Percentiles rank a stretch among this genome's conserved stretches.
phyloP scores from a whole-genome alignment of 176 grass and related monocot species.

The Alloteropsis semialata region DNA sequence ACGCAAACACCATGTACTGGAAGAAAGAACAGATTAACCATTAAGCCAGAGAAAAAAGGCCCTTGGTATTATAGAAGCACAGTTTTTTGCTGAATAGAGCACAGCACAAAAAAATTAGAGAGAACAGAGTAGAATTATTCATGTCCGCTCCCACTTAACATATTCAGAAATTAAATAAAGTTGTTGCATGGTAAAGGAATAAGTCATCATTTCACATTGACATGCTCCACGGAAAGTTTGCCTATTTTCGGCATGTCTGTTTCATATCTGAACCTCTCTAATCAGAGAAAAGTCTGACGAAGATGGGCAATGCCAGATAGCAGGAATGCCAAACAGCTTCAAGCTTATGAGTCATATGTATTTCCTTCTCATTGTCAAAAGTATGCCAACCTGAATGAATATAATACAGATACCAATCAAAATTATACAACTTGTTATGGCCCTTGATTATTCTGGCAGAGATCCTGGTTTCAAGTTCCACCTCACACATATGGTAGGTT shows the following conservation, averaged over 20 bases:
- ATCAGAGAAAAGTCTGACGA: not conserved
- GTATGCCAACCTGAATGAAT: not conserved
- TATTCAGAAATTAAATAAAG: not conserved
- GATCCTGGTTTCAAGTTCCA: not conserved
- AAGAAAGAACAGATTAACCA: constrained; percentile 19
- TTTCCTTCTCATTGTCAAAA: not conserved
- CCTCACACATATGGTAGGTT: not conserved
- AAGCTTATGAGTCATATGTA: not conserved
- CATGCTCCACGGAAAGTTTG: not conserved
- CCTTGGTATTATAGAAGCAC: not conserved
- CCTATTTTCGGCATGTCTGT: not conserved
- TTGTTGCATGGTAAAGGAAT: not conserved
- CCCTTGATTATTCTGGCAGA: not conserved
- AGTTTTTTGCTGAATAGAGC: not conserved
- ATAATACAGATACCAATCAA: not conserved
- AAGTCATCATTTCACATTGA: not conserved
- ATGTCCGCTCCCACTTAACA: not conserved
- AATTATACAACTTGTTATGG: not conserved
- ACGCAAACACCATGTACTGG: constrained; percentile 92
- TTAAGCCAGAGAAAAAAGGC: not conserved
- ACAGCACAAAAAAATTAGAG: not conserved
- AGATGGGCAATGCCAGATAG: not conserved
- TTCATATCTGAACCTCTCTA: not conserved
- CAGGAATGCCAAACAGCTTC: too few species aligned
- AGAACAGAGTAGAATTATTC: not conserved